Conservation (phyloP, 495 filamentous ascomycete species). For the Pyronema domesticum region DNA sequence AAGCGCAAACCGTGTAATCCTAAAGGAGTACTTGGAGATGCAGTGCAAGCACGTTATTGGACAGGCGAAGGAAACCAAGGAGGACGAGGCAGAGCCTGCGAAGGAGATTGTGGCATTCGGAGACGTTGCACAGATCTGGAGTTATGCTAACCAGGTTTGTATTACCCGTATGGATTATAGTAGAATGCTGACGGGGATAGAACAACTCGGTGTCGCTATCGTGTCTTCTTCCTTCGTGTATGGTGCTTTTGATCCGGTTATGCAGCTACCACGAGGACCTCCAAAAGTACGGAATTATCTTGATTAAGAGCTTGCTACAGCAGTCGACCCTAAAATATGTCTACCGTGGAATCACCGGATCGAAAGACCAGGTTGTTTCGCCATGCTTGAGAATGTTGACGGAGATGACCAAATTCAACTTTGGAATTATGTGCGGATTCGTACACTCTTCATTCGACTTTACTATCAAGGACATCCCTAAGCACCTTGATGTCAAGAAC, state of each 20-base stretch:
- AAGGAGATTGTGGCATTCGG: conserved; percentile 9
- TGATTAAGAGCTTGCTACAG: conserved; percentile 18
- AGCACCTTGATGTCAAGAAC: conserved; percentile 14
- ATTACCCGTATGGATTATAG: neutral
- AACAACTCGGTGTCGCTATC: conserved; percentile 13
- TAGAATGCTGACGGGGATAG: conserved; percentile 8
- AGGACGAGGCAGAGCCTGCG: neutral
- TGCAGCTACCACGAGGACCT: conserved; percentile 24
- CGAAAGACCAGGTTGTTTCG: conserved; percentile 13
- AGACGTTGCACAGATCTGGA: conserved; percentile 18
- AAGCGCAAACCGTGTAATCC: conserved; percentile 12
- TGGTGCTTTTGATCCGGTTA: conserved; percentile 17
- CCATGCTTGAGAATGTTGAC: conserved; percentile 21
- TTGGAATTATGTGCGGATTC: conserved; percentile 16
- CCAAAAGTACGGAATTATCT: conserved; percentile 8
- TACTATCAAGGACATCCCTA: conserved; percentile 19
- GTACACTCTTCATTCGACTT: conserved; percentile 22
- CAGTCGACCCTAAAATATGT: conserved; percentile 18
- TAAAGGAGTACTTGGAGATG: conserved; percentile 21
- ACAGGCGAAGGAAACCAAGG: conserved; percentile 7
- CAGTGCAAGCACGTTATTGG: conserved; percentile 14
- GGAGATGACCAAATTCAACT: conserved; percentile 23
- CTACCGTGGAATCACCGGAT: conserved; percentile 14
- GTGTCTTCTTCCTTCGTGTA: conserved; percentile 11
- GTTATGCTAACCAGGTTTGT: conserved; percentile 21